Base-by-base conservation (phyloP, 148 eudicot species). In the Vaccinium myrtillus region DNA sequence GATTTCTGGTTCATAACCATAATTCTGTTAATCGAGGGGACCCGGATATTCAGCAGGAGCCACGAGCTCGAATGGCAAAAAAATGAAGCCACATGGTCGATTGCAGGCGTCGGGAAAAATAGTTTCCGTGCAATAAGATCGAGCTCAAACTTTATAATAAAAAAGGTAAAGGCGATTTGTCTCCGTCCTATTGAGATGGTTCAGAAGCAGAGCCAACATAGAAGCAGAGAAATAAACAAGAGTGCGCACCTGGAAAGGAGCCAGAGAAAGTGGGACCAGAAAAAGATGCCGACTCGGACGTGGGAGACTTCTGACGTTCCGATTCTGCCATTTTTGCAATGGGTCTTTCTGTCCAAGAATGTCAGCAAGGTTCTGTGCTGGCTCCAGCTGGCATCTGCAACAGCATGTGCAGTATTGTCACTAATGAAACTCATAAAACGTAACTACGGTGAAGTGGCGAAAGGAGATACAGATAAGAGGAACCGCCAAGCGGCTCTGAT, bases 41-140 rank as follows among this genome's bases (percentile, higher is more conserved):
- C 95, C 0, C 81, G 98, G 59, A 94, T 95, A 39, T 94, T 92
- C 82, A 89, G 98, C 79, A 74, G 98, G 46, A 94, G 96, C 79
- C 98, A 93, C 56, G 98, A 95, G 87, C 92, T 95, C 12, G 96
- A 95, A 70, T 93, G 95, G 98, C 98, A 95, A 78, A 94, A 93
- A 76, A 94, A 92, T 25, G 94, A 94, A 77, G 90, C 98, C n/a
- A 93, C 98, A 5, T 92, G 96, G 98, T 89, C 98, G 3, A 71
- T 94, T 2, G 53, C 91, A 1, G 65, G 3, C 23, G n/a, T 59
- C 2, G 94, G 98, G 54, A 84, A 89, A 71, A 89, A 73, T 79
- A 94, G 93, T 59, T 95, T 92, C 75, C 93, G 92, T 9, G 82
- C 89, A 1, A 86, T 95, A 65, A 89, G 89, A 59, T 84, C 93